These are phyloP conservation scores for Microbotryomycetes sp. DNA, from an alignment of 1,284 basidiomycete species.

Conservation along the genomic window DNA sequence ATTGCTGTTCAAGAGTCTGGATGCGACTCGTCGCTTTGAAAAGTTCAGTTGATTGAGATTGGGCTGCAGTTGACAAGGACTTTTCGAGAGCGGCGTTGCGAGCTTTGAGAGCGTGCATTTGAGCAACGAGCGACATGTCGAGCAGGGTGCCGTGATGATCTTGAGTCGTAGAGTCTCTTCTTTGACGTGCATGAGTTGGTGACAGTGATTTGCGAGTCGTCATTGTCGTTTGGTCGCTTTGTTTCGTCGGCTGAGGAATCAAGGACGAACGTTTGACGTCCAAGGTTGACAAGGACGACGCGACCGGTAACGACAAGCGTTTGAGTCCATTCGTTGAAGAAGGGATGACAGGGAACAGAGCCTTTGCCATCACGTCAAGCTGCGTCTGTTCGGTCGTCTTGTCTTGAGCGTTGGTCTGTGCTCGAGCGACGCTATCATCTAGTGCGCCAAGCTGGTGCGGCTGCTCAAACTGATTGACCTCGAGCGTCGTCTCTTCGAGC, in stretches of 20 bases:
- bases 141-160: slow-evolving; percentile 3
- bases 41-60: not conserved
- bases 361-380: no score
- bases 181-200: no score
- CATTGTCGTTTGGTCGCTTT: not conserved
- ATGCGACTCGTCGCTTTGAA: slow-evolving; percentile 1
- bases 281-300: no score
- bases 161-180: no score
- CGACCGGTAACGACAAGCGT: not conserved
- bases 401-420: no score
- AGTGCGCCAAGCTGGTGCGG: no score
- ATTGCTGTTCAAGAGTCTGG: slow-evolving; percentile 1
- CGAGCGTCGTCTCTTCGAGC: no score
- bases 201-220: no score
- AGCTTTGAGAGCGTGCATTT: slow-evolving; percentile 20
- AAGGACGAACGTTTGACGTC: not conserved
- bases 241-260: not conserved
- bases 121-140: slow-evolving; percentile 13
- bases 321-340: not conserved
- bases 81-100: slow-evolving; percentile 4
- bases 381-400: no score
- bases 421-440: no score
- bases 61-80: not conserved
- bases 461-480: no score
- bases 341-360: no score